Evolutionary conservation across 306 rosid species (phyloP).

Genomic region (Benincasa hispida): DNA sequence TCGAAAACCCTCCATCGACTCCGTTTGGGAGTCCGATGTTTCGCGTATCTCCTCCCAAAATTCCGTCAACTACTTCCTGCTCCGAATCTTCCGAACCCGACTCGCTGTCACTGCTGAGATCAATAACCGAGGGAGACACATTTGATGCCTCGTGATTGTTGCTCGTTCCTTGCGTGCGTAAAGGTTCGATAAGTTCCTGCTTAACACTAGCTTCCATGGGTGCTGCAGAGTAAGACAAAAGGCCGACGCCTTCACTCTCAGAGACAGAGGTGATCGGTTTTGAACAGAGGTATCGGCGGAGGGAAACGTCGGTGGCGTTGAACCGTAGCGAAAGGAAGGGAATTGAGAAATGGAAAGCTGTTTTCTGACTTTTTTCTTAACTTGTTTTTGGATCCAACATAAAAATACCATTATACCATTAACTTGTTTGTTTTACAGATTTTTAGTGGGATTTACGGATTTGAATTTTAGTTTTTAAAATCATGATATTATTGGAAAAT

Average conservation of each 20-base stretch:
- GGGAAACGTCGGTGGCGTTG: background rate
- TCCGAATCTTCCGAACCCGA: conserved; percentile 19
- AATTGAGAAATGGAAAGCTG: no score
- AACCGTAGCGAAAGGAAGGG: background rate
- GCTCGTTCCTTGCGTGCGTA: background rate
- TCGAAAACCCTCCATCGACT: conserved; percentile 10
- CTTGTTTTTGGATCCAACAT: no score
- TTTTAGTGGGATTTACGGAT: no score
- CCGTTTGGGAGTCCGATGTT: background rate
- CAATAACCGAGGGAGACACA: conserved; percentile 26
- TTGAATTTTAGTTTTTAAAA: no score
- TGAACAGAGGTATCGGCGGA: background rate
- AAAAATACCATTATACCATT: no score
- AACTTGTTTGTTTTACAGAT: no score
- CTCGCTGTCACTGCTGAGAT: conserved; percentile 36
- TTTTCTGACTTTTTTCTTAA: no score
- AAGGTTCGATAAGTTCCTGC: conserved; percentile 20
- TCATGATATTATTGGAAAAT: no score
- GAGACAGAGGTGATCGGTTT: background rate
- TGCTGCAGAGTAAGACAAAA: background rate
- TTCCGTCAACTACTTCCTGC: background rate
- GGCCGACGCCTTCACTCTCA: background rate
- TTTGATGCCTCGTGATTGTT: conserved; percentile 1
- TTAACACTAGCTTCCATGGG: conserved; percentile 44
- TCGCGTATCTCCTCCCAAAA: background rate